phyloP scores from a whole-genome alignment of 441 rosid genomes.

The Codiaeum variegatum region DNA sequence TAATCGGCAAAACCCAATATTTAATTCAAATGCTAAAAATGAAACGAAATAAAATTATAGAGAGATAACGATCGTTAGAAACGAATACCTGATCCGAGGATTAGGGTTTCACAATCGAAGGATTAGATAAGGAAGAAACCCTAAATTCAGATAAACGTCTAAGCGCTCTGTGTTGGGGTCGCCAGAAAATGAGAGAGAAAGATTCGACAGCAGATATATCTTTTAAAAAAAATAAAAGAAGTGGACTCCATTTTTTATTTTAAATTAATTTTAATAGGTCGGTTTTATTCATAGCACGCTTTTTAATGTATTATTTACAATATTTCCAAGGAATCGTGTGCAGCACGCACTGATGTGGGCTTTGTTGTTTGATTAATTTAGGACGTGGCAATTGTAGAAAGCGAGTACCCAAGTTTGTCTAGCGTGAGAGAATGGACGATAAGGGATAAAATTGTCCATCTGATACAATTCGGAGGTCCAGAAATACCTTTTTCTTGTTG shows the following conservation, averaged over 20 bases:
- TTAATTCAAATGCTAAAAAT: not conserved
- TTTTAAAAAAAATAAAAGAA: not conserved
- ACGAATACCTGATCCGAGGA: conserved; percentile 43
- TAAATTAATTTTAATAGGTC: not conserved
- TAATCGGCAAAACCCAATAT: not conserved
- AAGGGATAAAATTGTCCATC: conserved; percentile 17
- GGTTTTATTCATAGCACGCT: not conserved
- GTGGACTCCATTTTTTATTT: not conserved
- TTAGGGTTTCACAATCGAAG: conserved; percentile 30
- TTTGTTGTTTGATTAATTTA: not conserved
- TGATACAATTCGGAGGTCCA: not conserved
- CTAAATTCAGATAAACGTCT: conserved; percentile 32
- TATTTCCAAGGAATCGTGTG: not conserved
- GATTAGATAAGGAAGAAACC: conserved; percentile 26
- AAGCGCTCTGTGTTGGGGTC: conserved; percentile 16
- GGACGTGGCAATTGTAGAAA: not conserved
- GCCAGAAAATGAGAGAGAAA: not conserved
- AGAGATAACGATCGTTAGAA: not conserved
- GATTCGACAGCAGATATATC: not conserved
- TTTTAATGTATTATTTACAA: not conserved
- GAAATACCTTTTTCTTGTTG: not conserved
- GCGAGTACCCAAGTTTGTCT: not conserved
- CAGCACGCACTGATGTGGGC: not conserved
- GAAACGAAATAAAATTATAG: not conserved
- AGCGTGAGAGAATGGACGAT: not conserved